phyloP scores from a whole-genome alignment of 2,329 filamentous ascomycete genomes.

The Saccharata proteae region DNA sequence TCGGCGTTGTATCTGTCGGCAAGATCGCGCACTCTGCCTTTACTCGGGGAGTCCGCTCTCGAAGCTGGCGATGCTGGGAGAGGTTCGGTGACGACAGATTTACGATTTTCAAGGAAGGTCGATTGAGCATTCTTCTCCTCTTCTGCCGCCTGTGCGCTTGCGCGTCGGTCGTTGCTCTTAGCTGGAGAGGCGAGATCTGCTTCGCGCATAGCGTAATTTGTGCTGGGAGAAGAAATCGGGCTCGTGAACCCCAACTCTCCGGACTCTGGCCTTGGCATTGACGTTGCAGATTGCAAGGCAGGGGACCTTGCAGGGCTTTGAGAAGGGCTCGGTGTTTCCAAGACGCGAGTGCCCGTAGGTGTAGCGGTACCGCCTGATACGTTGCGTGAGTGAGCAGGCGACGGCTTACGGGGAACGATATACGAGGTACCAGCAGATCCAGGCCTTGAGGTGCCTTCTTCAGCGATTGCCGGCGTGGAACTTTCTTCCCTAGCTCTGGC shows the following conservation, averaged over 20 bases:
- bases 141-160: conserved; percentile 15
- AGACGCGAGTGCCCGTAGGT: conserved; percentile 39
- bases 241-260: conserved; percentile 32
- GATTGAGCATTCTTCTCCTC: conserved; percentile 22
- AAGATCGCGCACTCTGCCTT: conserved; percentile 39
- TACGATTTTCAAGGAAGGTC: conserved; percentile 23
- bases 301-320: conserved; percentile 52
- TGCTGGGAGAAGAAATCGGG: conserved; percentile 17
- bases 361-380: conserved; percentile 27
- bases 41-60: conserved; percentile 34
- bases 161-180: conserved; percentile 14
- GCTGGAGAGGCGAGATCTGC: conserved; percentile 23
- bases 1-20: conserved; percentile 36
- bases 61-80: conserved; percentile 20
- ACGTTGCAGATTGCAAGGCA: conserved; percentile 34
- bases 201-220: conserved; percentile 22
- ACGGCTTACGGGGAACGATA: conserved; percentile 18
- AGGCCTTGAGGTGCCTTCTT: conserved; percentile 36
- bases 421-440: conserved; percentile 12
- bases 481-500: conserved; percentile 18
- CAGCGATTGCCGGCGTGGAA: conserved; percentile 42
- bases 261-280: conserved; percentile 33
- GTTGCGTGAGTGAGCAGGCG: conserved; percentile 28
- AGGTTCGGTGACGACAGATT: conserved; percentile 13
- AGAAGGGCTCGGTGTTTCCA: conserved; percentile 45